These are phyloP conservation scores for Blastobotrys elegans DNA, from an alignment of 1,139 yeast genomes.

Conservation along the genomic window DNA sequence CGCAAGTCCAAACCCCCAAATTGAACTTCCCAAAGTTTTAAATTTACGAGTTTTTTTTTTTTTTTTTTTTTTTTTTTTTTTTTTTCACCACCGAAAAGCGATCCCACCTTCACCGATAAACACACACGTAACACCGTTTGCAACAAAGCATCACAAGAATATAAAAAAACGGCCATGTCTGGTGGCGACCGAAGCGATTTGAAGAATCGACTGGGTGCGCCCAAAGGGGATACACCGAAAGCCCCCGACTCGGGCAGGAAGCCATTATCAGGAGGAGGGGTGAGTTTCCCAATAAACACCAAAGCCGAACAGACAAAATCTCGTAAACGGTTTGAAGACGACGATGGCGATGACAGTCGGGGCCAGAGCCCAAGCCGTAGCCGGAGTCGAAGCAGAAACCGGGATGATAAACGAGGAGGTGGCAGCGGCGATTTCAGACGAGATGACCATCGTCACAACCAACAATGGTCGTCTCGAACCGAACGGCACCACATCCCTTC, in stretches of 20 bases:
- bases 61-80: too few relatives aligned
- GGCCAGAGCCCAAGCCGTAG: neutral
- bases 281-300: neutral
- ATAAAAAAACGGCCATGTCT: neutral
- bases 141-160: too few relatives aligned
- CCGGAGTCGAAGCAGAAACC: neutral
- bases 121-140: too few relatives aligned
- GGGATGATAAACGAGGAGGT: neutral
- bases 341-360: neutral
- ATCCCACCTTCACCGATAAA: too few relatives aligned
- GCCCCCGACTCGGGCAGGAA: neutral
- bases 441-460: neutral
- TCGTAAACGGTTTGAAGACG: neutral
- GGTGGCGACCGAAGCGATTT: neutral
- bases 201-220: neutral
- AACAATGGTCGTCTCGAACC: too few relatives aligned
- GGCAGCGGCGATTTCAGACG: neutral
- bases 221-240: neutral
- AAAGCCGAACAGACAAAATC: neutral
- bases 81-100: too few relatives aligned
- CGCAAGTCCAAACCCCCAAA: too few relatives aligned
- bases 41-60: too few relatives aligned
- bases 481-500: too few relatives aligned
- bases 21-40: too few relatives aligned
- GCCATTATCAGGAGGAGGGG: neutral